Base-by-base conservation (phyloP, 1,284 basidiomycete genomes). In the Neolentinus lepideus region DNA sequence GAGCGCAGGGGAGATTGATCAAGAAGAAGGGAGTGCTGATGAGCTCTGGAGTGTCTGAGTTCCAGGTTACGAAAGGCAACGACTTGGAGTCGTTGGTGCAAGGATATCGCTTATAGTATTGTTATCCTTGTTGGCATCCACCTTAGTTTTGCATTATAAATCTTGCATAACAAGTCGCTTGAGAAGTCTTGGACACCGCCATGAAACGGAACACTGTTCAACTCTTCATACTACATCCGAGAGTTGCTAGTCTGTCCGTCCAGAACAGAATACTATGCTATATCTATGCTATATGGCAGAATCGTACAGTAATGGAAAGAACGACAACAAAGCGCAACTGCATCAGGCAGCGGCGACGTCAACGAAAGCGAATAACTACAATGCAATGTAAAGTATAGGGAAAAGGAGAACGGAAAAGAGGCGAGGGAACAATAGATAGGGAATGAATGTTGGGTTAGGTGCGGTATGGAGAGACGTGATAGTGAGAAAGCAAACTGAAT, bases 1-100 rank as follows among this genome's bases (percentile, higher is more conserved):
- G 94, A 51, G 80, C 81, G 29, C 88, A 94, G 69, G 94, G 94
- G n/a, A 79, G 88, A 55, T 71, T 88, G 58, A 80, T 83, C 57
- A 94, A 90, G 76, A 85, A 86, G 67, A 83, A 83, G 36, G 94
- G 94, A 27, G 78, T 84, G 60, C 81, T 96, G 76, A 81, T 85
- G 57, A 85, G 85, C 57, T 84, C 80, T 61, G 88, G 85, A 29
- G 77, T 79, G 22, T 81, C 81, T 43, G 92, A 95, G 67, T 96
- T 92, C 74, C 92, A 96, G 71, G 81, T 94, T 56, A 81, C 86
- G 53, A 80, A 83, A 38, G 81, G 81, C 8, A 72, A 79, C 62
- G 82, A 79, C 48, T 68, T 94, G 64, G 90, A 89, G 68, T 85
- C 78, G 67, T 70, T 93, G 60, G 80, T 81, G 16, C 27, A 36